Evolutionary conservation across 345 rosid genomes (phyloP), one percentile per base, ranked within the genome.

Genomic region (Pistacia integerrima): DNA sequence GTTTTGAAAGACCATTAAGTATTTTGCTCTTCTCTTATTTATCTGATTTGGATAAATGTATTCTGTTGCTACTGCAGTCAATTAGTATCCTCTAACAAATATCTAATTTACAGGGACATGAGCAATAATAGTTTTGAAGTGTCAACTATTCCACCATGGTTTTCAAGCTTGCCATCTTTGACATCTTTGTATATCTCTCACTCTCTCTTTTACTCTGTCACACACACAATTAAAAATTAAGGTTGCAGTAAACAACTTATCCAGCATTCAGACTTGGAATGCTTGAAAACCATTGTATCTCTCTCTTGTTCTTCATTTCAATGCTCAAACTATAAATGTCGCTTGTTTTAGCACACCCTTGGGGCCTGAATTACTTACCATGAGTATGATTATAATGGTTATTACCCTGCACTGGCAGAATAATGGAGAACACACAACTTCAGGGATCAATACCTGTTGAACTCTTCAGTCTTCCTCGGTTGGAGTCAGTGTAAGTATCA

Each of bases 401-500:
- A 41, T 9, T 11, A 25, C 55, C 30, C 44, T 67, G 70, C 57
- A 22, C 73, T 71, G 10, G 67, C 91, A 93, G 99, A 83, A 78
- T 78, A 73, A 79, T 95, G 94, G 91, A 93, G 77, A 10, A 12
- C 46, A 85, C 87, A n/a, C 59, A 61, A 41, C 80, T 95, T 46
- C 33, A 12, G 64, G 98, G 96, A 55, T 18, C 49, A 52, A 70
- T 94, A 74, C 99, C 99, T 13, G 4, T 16, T 41, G 8, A 20
- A 4, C 72, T 92, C 57, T 95, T 93, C 83, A 81, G 83, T 81
- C 87, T 90, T 69, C 6, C 72, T 61, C 56, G 69, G 36, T 80
- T 95, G 75, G 88, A 90, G 82, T 90, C 89, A 1, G 90, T 90
- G 99, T 95, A 71, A 85, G 98, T 83, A 25, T 49, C 65, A 28